phyloP scores from a whole-genome alignment of 805 yeast genomes.

The Teunomyces barrocoloradensis region DNA sequence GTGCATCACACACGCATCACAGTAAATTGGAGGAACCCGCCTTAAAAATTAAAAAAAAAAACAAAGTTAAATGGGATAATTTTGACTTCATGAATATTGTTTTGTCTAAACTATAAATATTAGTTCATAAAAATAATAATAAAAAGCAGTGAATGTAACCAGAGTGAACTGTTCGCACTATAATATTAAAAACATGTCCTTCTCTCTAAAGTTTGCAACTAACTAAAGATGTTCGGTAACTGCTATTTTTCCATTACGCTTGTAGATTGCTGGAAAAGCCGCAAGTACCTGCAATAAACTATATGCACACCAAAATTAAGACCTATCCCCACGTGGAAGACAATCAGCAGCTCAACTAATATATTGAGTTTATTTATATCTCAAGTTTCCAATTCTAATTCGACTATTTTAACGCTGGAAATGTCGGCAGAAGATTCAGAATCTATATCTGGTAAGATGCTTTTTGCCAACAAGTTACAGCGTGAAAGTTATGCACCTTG shows the following conservation, averaged over 20 bases:
- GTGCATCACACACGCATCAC: no score
- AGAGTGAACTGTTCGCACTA: no score
- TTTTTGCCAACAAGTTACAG: slow-evolving; percentile 80
- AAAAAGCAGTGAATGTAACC: no score
- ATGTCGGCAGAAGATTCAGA: slow-evolving; percentile 4
- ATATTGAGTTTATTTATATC: slow-evolving; percentile 1
- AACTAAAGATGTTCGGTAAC: neutral
- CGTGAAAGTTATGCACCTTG: slow-evolving; percentile 86
- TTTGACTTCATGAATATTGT: neutral
- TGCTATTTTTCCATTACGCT: neutral
- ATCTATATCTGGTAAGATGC: slow-evolving; percentile 46
- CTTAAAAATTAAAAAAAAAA: neutral
- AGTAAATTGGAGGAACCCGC: neutral
- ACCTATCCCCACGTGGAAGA: slow-evolving; percentile 3
- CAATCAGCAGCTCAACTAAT: neutral
- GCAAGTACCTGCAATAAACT: neutral
- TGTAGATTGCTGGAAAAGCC: neutral
- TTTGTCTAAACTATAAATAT: neutral
- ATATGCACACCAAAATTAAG: neutral
- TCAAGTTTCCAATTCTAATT: slow-evolving; percentile 1
- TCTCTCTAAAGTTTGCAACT: no score
- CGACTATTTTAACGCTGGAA: neutral
- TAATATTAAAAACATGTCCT: no score
- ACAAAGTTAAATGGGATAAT: neutral
- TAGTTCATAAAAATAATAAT: neutral